Evolutionary conservation across 106 monocot genomes (phyloP).

Genomic region (Xerophyta viscosa): DNA sequence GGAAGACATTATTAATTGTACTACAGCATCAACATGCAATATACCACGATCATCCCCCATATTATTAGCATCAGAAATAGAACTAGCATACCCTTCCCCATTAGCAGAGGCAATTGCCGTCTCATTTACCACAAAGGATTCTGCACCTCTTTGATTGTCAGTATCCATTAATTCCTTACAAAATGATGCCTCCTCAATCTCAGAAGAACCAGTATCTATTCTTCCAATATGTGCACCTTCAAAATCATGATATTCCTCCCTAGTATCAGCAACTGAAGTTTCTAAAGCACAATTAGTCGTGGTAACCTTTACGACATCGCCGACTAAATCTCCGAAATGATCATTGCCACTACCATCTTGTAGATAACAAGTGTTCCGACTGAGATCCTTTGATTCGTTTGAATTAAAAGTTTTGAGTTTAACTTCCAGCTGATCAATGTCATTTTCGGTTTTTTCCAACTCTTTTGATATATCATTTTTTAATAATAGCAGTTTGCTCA

Average conservation of each 20-base stretch:
- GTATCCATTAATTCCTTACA: not conserved
- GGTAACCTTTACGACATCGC: slow-evolving; percentile 5
- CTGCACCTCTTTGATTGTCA: not conserved
- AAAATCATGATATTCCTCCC: not conserved
- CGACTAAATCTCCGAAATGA: not conserved
- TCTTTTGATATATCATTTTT: slow-evolving; percentile 56
- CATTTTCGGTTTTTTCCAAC: slow-evolving; percentile 80
- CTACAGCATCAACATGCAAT: slow-evolving; percentile 4
- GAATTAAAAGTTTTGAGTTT: slow-evolving; percentile 45
- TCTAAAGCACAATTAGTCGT: not conserved
- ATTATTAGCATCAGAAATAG: too few species aligned
- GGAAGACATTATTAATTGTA: slow-evolving; percentile 27
- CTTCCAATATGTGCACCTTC: slow-evolving; percentile 1
- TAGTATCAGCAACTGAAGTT: not conserved
- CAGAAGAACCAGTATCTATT: slow-evolving; percentile 3
- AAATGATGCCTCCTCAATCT: not conserved
- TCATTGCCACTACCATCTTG: not conserved
- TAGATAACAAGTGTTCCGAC: slow-evolving; percentile 2
- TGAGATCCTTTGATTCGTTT: slow-evolving; percentile 5
- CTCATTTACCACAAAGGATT: not conserved
- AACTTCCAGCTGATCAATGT: slow-evolving; percentile 76
- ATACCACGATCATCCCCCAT: not conserved
- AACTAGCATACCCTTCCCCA: too few species aligned
- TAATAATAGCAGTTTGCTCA: slow-evolving; percentile 43
- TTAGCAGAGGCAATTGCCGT: too few species aligned